Evolutionary conservation across 768 basidiomycete species (phyloP).

Genomic region (Chalciporus chontae): DNA sequence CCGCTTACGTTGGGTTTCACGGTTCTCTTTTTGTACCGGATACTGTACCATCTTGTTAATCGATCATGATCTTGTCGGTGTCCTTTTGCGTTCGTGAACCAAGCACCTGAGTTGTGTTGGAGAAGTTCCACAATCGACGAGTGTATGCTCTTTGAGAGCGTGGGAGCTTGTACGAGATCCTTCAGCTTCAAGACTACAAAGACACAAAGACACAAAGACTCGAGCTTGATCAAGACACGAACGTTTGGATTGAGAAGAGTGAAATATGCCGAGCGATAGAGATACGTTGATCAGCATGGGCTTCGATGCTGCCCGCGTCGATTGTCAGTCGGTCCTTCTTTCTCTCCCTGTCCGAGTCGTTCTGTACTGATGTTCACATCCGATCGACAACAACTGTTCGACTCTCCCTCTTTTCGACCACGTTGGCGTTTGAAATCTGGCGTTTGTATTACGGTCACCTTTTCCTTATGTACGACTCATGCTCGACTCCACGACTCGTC

Average conservation of each 20-base stretch:
- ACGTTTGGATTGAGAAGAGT: not conserved
- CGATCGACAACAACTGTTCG: too few species aligned
- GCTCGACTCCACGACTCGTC: not conserved
- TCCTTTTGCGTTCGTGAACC: too few species aligned
- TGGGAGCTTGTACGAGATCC: too few species aligned
- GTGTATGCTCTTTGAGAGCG: not conserved
- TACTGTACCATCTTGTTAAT: not conserved
- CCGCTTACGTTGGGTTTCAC: not conserved
- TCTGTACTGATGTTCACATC: not conserved
- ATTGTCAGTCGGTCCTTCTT: constrained; percentile 56
- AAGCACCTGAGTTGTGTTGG: too few species aligned
- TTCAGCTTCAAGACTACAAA: not conserved
- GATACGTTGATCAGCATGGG: constrained; percentile 83
- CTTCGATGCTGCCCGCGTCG: constrained; percentile 78
- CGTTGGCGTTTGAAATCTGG: too few species aligned
- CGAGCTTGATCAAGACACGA: not conserved
- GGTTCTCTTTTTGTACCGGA: not conserved
- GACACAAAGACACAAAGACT: not conserved
- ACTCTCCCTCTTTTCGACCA: too few species aligned
- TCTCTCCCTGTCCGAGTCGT: not conserved
- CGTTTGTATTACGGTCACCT: too few species aligned
- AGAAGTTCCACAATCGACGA: too few species aligned
- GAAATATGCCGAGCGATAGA: constrained; percentile 51
- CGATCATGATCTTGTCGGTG: not conserved
- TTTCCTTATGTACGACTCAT: not conserved